A percentile compares a stretch with the other conserved stretches of the same genome.
Conservation (phyloP, 2,329 filamentous ascomycete genomes). For the Coniella lustricola region DNA sequence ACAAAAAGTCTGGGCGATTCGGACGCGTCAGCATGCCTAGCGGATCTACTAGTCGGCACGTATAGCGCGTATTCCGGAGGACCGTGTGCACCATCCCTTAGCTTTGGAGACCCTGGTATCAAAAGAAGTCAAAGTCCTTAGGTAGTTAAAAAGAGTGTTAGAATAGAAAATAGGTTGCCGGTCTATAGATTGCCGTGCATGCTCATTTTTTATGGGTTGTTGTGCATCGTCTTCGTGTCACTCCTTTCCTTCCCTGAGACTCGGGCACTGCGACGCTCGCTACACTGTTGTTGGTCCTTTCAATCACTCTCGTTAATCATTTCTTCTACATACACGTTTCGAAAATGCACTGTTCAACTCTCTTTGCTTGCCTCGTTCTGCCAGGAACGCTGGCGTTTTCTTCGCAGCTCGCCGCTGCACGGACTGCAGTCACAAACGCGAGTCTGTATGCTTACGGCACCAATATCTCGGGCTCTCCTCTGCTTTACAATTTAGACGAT, state of each 20-base stretch:
- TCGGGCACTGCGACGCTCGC: neutral
- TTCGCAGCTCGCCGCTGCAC: conserved; percentile 1
- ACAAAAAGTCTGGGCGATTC: neutral
- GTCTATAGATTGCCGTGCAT: too few species aligned
- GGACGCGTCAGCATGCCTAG: too few species aligned
- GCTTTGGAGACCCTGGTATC: too few species aligned
- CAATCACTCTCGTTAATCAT: neutral
- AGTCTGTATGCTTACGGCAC: conserved; percentile 10
- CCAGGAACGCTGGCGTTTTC: conserved; percentile 2
- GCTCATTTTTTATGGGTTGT: too few species aligned
- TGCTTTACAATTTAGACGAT: neutral
- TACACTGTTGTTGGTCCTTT: too few species aligned
- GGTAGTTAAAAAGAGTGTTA: too few species aligned
- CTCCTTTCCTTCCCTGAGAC: neutral
- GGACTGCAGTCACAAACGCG: conserved; percentile 10
- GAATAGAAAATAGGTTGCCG: too few species aligned
- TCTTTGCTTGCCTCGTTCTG: conserved; percentile 1
- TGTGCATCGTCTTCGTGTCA: neutral
- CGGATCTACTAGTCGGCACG: too few species aligned
- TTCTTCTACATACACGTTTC: neutral
- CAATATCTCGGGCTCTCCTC: conserved; percentile 6
- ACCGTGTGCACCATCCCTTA: too few species aligned
- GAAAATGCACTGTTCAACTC: conserved; percentile 4
- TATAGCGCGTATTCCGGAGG: too few species aligned
- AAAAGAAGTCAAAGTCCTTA: too few species aligned